Conservation (phyloP, 208 protist species). For the Lotmaria passim region DNA sequence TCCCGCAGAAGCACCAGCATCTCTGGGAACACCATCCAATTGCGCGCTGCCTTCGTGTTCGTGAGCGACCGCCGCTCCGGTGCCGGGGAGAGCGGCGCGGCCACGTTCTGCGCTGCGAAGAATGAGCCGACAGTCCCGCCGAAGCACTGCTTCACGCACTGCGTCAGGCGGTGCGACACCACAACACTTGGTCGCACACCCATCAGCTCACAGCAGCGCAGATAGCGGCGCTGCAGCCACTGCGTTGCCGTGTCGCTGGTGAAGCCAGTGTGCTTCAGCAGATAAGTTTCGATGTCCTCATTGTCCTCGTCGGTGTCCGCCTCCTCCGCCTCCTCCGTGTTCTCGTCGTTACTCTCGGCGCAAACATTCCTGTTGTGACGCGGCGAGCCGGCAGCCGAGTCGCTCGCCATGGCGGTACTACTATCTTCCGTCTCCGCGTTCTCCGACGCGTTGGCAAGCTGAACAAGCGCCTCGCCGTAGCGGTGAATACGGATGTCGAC, state of each 20-base stretch:
- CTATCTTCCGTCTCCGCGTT: slow-evolving; percentile 8
- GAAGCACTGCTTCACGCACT: slow-evolving; percentile 5
- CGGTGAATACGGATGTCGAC: slow-evolving; percentile 23
- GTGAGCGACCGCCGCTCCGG: background rate
- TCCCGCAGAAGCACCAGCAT: slow-evolving; percentile 19
- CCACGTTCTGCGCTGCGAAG: slow-evolving; percentile 5
- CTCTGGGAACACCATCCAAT: slow-evolving; percentile 30
- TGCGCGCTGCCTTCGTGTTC: background rate
- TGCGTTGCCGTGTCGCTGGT: slow-evolving; percentile 1
- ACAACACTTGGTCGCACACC: slow-evolving; percentile 3
- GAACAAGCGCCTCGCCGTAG: slow-evolving; percentile 28
- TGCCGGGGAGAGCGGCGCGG: slow-evolving; percentile 10
- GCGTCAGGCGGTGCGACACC: slow-evolving; percentile 22
- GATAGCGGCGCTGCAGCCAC: slow-evolving; percentile 39
- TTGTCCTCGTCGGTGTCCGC: slow-evolving; percentile 25
- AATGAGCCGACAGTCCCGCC: slow-evolving; percentile 6
- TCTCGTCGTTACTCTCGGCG: background rate
- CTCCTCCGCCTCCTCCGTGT: background rate
- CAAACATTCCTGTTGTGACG: background rate
- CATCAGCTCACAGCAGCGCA: slow-evolving; percentile 38
- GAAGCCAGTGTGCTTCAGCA: slow-evolving; percentile 8
- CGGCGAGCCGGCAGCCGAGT: slow-evolving; percentile 5
- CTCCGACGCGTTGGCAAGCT: slow-evolving; percentile 7
- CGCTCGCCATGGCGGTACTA: slow-evolving; percentile 7
- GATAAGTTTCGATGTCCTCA: slow-evolving; percentile 19